phyloP scores from a whole-genome alignment of 148 eudicot species.

The Nepenthes gracilis region DNA sequence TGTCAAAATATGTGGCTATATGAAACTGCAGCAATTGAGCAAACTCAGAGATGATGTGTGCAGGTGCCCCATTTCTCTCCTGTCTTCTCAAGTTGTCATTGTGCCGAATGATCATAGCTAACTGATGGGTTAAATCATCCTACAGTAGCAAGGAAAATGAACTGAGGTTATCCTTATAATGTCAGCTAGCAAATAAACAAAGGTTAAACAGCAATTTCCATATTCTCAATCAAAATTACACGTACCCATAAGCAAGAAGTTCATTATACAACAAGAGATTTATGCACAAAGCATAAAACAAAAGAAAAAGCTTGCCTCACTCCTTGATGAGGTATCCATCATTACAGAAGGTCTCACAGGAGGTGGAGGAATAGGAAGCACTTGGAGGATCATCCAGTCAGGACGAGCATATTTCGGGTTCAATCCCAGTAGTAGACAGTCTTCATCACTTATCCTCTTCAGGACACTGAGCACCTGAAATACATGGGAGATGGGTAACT shows the following conservation, averaged over 20 bases:
- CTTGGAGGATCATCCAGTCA: slow-evolving; percentile 91
- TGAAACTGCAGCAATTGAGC: slow-evolving; percentile 94
- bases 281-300: not conserved
- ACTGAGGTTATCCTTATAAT: not conserved
- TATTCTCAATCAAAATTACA: not conserved
- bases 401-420: slow-evolving; percentile 70
- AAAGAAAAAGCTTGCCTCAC: slow-evolving; percentile 43
- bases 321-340: slow-evolving; percentile 75
- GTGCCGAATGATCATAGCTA: slow-evolving; percentile 95
- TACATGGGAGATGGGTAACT: not conserved
- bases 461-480: slow-evolving; percentile 57
- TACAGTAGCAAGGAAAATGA: slow-evolving; percentile 17
- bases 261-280: not conserved
- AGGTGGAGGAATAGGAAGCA: slow-evolving; percentile 70
- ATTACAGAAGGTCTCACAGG: slow-evolving; percentile 76
- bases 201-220: not conserved
- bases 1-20: slow-evolving; percentile 96
- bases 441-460: slow-evolving; percentile 66
- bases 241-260: not conserved
- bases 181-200: not conserved
- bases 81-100: slow-evolving; percentile 87
- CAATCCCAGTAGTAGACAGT: slow-evolving; percentile 51
- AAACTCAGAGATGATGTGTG: slow-evolving; percentile 93
- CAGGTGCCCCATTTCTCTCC: slow-evolving; percentile 99
- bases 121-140: slow-evolving; percentile 98